Evolutionary conservation across 2,329 filamentous ascomycete species (phyloP).

Genomic region (Emydomyces testavorans): DNA sequence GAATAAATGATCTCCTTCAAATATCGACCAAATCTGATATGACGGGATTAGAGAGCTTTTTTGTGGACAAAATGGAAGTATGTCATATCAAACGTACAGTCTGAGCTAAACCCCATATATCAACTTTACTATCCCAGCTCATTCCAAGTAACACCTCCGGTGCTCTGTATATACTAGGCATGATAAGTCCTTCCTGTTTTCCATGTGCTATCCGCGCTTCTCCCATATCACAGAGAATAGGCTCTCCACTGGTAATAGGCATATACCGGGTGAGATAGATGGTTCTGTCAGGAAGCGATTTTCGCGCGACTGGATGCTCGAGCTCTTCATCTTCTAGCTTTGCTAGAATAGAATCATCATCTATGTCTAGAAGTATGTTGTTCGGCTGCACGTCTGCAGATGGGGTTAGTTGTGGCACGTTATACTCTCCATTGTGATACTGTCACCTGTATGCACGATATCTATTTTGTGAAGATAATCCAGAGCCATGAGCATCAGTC

Average conservation of each 20-base stretch:
- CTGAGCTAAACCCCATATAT: neutral
- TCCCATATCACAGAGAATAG: slow-evolving; percentile 1
- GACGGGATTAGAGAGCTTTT: slow-evolving; percentile 10
- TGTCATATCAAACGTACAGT: neutral
- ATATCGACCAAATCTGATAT: slow-evolving; percentile 19
- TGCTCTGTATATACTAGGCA: neutral
- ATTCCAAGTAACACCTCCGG: neutral
- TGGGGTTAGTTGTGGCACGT: neutral
- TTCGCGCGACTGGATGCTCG: slow-evolving; percentile 18
- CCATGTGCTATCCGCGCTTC: neutral
- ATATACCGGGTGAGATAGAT: slow-evolving; percentile 21
- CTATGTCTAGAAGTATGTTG: slow-evolving; percentile 27
- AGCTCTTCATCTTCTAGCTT: slow-evolving; percentile 19
- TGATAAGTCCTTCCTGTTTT: neutral
- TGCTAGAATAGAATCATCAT: slow-evolving; percentile 17
- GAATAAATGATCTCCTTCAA: slow-evolving; percentile 19
- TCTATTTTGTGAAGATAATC: slow-evolving; percentile 11
- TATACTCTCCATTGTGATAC: neutral
- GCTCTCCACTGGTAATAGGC: slow-evolving; percentile 9
- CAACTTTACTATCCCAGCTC: slow-evolving; percentile 4
- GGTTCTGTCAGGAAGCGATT: slow-evolving; percentile 16
- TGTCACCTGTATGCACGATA: slow-evolving; percentile 13
- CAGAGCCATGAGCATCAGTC: slow-evolving; percentile 3
- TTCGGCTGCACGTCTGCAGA: slow-evolving; percentile 18
- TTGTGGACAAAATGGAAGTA: neutral